Evolutionary conservation across 2,329 filamentous ascomycete genomes (phyloP).

Genomic region (Penicillium frequentans): DNA sequence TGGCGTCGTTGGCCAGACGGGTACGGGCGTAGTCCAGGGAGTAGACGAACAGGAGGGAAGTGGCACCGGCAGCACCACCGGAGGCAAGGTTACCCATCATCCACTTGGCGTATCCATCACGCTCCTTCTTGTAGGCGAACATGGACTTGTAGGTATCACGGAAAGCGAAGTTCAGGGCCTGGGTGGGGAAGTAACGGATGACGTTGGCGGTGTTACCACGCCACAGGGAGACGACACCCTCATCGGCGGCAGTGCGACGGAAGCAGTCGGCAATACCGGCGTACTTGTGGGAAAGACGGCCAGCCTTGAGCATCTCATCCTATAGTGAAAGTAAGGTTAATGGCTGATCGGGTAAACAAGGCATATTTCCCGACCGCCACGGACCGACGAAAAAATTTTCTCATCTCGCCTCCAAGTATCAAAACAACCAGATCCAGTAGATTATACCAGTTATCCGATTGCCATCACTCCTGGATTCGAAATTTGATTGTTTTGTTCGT

Average conservation of each 20-base stretch:
- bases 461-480: background rate
- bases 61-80: constrained; percentile 99
- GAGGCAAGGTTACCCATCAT: constrained; percentile 99
- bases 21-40: constrained; percentile 99
- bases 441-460: background rate
- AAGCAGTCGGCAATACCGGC: constrained; percentile 93
- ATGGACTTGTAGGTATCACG: constrained; percentile 99
- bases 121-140: constrained; percentile 99
- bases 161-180: constrained; percentile 99
- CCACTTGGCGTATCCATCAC: constrained; percentile 97
- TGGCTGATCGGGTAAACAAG: background rate
- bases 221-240: constrained; percentile 96
- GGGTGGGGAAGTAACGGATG: constrained; percentile 99
- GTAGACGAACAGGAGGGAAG: constrained; percentile 99
- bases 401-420: background rate
- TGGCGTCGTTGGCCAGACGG: constrained; percentile 99
- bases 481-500: background rate
- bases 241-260: constrained; percentile 80
- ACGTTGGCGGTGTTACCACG: constrained; percentile 99
- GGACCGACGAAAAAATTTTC: constrained; percentile 20
- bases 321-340: constrained; percentile 41
- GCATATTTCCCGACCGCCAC: background rate
- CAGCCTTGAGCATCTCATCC: constrained; percentile 99
- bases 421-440: background rate
- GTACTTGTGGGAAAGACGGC: constrained; percentile 98